phyloP scores from a whole-genome alignment of 1,139 yeast species.

The Pneumocystis wakefieldiae region DNA sequence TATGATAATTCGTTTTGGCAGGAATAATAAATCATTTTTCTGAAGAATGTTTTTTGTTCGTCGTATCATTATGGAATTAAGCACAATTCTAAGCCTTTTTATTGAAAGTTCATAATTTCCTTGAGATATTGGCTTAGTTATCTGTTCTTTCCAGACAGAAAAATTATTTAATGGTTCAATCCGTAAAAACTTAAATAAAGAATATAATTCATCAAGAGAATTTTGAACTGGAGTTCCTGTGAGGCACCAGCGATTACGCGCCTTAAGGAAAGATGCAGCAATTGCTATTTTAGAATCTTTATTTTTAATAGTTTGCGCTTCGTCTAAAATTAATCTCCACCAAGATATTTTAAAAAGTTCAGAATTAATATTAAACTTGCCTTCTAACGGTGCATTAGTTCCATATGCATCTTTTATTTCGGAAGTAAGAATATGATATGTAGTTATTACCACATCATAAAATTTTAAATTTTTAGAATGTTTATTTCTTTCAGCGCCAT shows the following conservation, averaged over 20 bases:
- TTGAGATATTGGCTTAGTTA: conserved; percentile 42
- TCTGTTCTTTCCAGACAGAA: conserved; percentile 40
- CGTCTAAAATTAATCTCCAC: conserved; percentile 69
- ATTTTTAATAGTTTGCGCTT: conserved; percentile 82
- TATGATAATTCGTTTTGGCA: conserved; percentile 60
- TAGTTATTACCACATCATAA: conserved; percentile 62
- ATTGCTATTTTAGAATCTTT: conserved; percentile 66
- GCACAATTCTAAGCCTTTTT: conserved; percentile 52
- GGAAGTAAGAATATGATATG: conserved; percentile 44
- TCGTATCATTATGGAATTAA: conserved; percentile 64
- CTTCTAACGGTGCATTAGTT: conserved; percentile 3
- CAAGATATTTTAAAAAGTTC: conserved; percentile 38
- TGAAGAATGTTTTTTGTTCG: conserved; percentile 52
- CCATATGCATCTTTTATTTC: conserved; percentile 11
- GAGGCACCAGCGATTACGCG: conserved; percentile 56
- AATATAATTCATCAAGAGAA: conserved; percentile 60
- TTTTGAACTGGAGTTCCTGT: conserved; percentile 96
- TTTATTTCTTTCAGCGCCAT: conserved; percentile 31
- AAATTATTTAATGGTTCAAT: conserved; percentile 40
- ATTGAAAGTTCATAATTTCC: conserved; percentile 31
- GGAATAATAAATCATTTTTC: conserved; percentile 33
- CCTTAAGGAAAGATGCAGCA: conserved; percentile 49
- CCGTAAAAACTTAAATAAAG: conserved; percentile 55
- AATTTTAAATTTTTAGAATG: conserved; percentile 27
- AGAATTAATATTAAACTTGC: conserved; percentile 39